A percentile compares a stretch with the other conserved stretches of the same genome.
phyloP scores from a whole-genome alignment of 768 basidiomycete species.

The Chlorophyllum brunneum region DNA sequence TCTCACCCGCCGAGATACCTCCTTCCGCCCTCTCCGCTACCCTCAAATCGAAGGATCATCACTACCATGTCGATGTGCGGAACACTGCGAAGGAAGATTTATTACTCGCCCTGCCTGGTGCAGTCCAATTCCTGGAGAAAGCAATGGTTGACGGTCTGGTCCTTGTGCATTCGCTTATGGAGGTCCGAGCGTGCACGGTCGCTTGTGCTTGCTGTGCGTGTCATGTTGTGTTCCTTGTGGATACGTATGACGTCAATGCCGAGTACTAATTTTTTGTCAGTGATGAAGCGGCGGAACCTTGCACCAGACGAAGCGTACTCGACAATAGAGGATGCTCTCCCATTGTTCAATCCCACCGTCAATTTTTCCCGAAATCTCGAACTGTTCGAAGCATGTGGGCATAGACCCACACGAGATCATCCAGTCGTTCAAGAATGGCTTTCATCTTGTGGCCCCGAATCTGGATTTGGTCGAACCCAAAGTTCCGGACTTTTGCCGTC shows the following conservation, averaged over 20 bases:
- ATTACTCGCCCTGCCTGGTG: constrained; percentile 40
- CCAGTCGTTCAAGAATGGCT: constrained; percentile 39
- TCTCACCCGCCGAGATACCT: constrained; percentile 48
- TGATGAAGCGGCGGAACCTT: constrained; percentile 40
- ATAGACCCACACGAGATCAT: constrained; percentile 33
- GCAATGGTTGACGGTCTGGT: constrained; percentile 42
- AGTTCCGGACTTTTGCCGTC: background rate
- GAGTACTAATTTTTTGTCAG: constrained; percentile 24
- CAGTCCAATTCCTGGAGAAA: constrained; percentile 42
- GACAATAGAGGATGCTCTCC: constrained; percentile 46
- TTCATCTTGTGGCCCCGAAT: constrained; percentile 13
- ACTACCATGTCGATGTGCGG: constrained; percentile 40
- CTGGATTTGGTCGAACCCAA: background rate
- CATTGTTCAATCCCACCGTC: constrained; percentile 48
- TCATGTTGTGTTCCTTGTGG: background rate
- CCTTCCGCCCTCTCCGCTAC: constrained; percentile 25
- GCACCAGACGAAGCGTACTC: constrained; percentile 35
- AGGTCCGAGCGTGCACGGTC: constrained; percentile 49
- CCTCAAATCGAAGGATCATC: constrained; percentile 22
- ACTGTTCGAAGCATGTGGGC: constrained; percentile 39
- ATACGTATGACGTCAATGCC: background rate
- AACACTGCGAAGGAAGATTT: constrained; percentile 35
- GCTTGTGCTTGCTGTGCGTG: constrained; percentile 52
- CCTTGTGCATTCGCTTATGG: constrained; percentile 52
- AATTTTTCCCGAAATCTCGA: constrained; percentile 45